Conservation (phyloP, 202 grass and related monocot genomes). For the Schoenoplectus tabernaemontani region DNA sequence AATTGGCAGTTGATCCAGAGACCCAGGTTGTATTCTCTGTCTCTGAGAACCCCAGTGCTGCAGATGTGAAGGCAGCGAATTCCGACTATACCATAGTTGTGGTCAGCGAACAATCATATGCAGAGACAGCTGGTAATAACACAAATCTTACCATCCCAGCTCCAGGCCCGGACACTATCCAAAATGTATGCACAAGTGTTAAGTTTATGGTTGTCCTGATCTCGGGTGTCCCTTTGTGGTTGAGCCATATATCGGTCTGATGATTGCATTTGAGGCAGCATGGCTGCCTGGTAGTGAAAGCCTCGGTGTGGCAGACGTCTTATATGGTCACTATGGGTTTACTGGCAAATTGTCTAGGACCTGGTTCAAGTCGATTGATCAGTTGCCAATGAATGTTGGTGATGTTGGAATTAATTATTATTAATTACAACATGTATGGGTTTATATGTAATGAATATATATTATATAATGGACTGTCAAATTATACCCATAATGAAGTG, state of each 20-base stretch:
- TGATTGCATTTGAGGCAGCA: constrained; percentile 32
- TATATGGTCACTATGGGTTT: constrained; percentile 38
- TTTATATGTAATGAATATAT: no score
- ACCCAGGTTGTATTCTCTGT: constrained; percentile 33
- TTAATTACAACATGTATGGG: no score
- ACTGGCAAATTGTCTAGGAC: constrained; percentile 34
- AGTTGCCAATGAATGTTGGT: constrained; percentile 39
- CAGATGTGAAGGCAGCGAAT: constrained; percentile 2
- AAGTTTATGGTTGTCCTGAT: constrained; percentile 29
- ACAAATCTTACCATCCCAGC: constrained; percentile 32
- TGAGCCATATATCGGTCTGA: constrained; percentile 21
- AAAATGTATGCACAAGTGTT: constrained; percentile 25
- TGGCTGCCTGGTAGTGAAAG: constrained; percentile 36
- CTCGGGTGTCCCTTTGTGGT: constrained; percentile 31
- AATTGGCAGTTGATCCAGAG: constrained; percentile 15
- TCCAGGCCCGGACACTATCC: constrained; percentile 21
- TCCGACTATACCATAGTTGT: constrained; percentile 31
- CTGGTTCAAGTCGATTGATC: constrained; percentile 37
- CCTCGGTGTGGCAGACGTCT: constrained; percentile 28
- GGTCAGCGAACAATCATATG: constrained; percentile 30
- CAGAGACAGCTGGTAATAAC: constrained; percentile 29
- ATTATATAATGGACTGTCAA: no score
- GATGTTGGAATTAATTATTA: no score
- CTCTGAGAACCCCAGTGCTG: constrained; percentile 26
- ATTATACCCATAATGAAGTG: no score